Evolutionary conservation across 441 rosid genomes (phyloP), one percentile per base, ranked within the genome.

Genomic region (Eruca vesicaria): DNA sequence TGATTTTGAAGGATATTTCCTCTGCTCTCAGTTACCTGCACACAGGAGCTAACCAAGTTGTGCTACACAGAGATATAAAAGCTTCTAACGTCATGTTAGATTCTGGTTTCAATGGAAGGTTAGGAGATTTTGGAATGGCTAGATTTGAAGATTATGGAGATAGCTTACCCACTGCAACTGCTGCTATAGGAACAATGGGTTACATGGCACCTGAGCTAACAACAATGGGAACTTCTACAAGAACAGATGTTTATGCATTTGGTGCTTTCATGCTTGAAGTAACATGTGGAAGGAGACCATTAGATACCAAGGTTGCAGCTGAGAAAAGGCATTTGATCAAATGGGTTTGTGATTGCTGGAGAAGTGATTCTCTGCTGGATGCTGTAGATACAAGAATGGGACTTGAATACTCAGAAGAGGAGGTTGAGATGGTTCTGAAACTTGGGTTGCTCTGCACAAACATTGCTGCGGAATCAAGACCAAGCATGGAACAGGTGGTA

Each of bases 51-150:
- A 85, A 83, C 45, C 88, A 85, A 21, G 81, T 83, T 6, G 94
- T 89, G 45, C 70, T 87, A 7, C 94, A 89, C 2, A 65, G 91
- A 68, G 90, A 89, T 11, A 63, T 89, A 43, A 89, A 87, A 79
- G 85, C 89, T 6, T 77, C 81, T 41, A 87, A 87, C 10, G 74
- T 85, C 32, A 60, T 87, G 57, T 28, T 65, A 6, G 69, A 65
- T 45, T 19, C 33, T 23, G 69, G 15, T 1, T 45, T 65, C 57
- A 82, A 80, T 16, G 90, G 84, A 43, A 26, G 84, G 52, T 45
- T 89, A 9, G 90, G 90, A 57, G 87, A 89, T 79, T 87, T 89
- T 9, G 91, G 94, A 9, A 86, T 89, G 26, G 88, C 91, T 2
- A 86, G 74, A 69, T 69, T 86, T 20, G 75, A 85, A 43, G 86